Evolutionary conservation across 2,329 filamentous ascomycete species (phyloP), one percentile per base, ranked within the genome.

Genomic region (Aspergillus fischeri): DNA sequence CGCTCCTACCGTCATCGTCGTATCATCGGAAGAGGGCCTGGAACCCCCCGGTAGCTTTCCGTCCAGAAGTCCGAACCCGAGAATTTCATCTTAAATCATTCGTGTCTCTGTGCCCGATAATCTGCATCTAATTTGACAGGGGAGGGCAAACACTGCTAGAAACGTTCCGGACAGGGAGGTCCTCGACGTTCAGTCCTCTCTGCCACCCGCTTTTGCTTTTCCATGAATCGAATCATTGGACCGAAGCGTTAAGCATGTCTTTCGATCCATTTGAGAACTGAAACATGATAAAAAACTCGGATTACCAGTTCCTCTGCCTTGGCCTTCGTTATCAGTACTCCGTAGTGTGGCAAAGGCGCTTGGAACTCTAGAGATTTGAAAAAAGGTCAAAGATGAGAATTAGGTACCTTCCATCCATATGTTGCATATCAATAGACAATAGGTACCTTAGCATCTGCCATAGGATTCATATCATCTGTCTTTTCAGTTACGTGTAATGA

Each of bases 41-140:
- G 52, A 57, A 35, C 51, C 21, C 21, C 27, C 24, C 29, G n/a
- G 17, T 21, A 25, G n/a, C 42, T 45, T 45, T 21, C 42, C n/a
- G 14, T 42, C 27, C 20, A 52, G 42, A 14, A 42, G 35, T 42
- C 21, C 41, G 21, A 45, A 27, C 45, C 45, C 35, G 47, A 51
- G 53, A 53, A 42, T 52, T n/a, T 14, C 41, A 38, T 38, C 35
- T 25, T 55, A 28, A 50, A 49, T 45, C 51, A 35, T 58, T 55
- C 54, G 52, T 52, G 47, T 51, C 54, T 20, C n/a, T 49, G 25
- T 27, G 21, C 44, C 56, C 48, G 41, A 50, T 28, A 21, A 51
- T 51, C 52, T 60, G 62, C 57, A 58, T 52, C 57, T 54, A 60
- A 61, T 51, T 29, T n/a, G 48, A 59, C 58, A 50, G 47, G 56